These are phyloP conservation scores for Claviceps lovelessii DNA, from an alignment of 2,329 filamentous ascomycete genomes.

Conservation along the genomic window DNA sequence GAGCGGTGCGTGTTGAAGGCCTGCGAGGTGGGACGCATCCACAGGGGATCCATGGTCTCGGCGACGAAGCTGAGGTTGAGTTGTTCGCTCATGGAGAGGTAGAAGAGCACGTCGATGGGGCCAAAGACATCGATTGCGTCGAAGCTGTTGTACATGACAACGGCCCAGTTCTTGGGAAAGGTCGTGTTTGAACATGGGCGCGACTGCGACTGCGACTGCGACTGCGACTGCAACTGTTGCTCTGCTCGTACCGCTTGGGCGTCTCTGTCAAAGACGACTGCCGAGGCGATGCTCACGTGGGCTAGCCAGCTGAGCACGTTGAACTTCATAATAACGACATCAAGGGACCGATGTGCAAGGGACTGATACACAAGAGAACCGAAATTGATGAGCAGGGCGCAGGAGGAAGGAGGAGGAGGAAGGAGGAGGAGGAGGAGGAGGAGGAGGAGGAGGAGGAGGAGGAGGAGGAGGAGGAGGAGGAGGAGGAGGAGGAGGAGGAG, in stretches of 20 bases:
- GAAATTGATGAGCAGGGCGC: too few species aligned
- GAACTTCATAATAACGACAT: not conserved
- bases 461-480: too few species aligned
- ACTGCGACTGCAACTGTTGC: too few species aligned
- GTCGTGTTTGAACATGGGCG: too few species aligned
- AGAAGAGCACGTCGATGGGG: slow-evolving; percentile 29
- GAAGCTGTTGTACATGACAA: slow-evolving; percentile 4
- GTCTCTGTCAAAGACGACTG: not conserved
- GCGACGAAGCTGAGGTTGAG: slow-evolving; percentile 26
- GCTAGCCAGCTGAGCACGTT: not conserved
- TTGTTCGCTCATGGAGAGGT: slow-evolving; percentile 18
- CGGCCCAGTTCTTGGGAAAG: slow-evolving; percentile 4
- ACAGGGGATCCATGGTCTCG: slow-evolving; percentile 24
- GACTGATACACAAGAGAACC: too few species aligned
- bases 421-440: too few species aligned
- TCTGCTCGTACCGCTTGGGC: not conserved
- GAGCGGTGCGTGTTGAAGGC: slow-evolving; percentile 9
- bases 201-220: too few species aligned
- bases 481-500: too few species aligned
- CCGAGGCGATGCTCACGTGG: not conserved
- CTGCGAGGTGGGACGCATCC: slow-evolving; percentile 15
- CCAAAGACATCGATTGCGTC: slow-evolving; percentile 23
- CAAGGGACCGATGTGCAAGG: too few species aligned
- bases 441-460: too few species aligned
- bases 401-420: too few species aligned